Base-by-base conservation (phyloP, 2,329 filamentous ascomycete genomes). In the Magnaporthiopsis rhizophila region DNA sequence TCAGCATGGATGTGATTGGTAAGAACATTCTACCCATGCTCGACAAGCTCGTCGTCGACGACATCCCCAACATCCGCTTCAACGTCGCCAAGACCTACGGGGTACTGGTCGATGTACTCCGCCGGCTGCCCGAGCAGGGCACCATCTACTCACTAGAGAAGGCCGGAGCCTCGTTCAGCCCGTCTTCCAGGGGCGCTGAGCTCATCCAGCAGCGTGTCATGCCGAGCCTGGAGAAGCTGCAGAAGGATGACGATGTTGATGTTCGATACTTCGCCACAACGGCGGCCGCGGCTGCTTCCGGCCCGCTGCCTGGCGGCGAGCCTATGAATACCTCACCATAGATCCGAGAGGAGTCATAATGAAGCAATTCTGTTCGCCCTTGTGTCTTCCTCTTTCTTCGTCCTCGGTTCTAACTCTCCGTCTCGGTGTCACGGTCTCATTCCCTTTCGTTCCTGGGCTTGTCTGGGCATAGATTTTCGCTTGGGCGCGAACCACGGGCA, bases 41-140 rank as follows among this genome's bases (percentile, higher is more conserved):
- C 74, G 91, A 97, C 77, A 92, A 94, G 80, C 89, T 99, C 64
- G 92, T 96, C 63, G 85, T 86, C 59, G 95, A 99, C 74, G 92
- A 96, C 59, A 99, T 99, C 68, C 95, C 95, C 69, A 99, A 99
- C 80, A 99, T 99, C 75, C 92, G 95, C 62, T 99, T 99, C 85
- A 99, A 99, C 77, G 95, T 99, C 61, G 95, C 95, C 71, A 99
- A 99, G 82, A 98, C 95, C 60, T 99, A 98, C 74, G 87, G 88
- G 28, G 89, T 95, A 62, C 81, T 99, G 65, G 92, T 98, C 72
- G 88, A 90, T 70, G 92, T 93, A n/a, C 84, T 99, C 72, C 92
- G 94, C 78, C 90, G 92, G 70, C 83, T 99, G 64, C 94, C 95
- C 3, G 90, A 93, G 64, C 84, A 95, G 73, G 92, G 92, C 67